Percentiles rank a stretch among this genome's conserved stretches.
These are phyloP conservation scores for Heliamphora exappendiculata DNA, from an alignment of 148 eudicot genomes.

Conservation along the genomic window DNA sequence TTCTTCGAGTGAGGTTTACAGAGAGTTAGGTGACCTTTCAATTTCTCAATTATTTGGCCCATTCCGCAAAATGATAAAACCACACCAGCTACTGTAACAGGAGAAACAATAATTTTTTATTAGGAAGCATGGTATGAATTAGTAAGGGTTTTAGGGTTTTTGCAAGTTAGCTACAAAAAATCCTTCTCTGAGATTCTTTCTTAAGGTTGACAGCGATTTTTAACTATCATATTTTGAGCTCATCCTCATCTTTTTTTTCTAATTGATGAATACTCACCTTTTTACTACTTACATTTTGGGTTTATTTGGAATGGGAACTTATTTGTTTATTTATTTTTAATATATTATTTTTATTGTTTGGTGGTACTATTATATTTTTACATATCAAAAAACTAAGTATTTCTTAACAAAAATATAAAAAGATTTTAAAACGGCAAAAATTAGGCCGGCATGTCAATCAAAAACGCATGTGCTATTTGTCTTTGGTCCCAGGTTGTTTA, in stretches of 20 bases:
- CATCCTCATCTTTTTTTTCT: neutral
- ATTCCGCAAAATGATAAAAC: neutral
- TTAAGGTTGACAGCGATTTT: neutral
- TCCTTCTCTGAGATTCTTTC: neutral
- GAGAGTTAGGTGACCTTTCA: slow-evolving; percentile 16
- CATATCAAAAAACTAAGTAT: no score
- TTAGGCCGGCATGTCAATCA: no score
- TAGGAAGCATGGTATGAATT: neutral
- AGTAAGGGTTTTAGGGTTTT: neutral
- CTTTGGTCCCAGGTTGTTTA: no score
- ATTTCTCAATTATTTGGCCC: slow-evolving; percentile 18
- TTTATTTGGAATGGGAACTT: no score
- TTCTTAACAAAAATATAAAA: no score
- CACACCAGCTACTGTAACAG: neutral
- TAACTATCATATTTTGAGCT: neutral
- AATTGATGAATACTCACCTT: no score
- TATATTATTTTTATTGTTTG: no score
- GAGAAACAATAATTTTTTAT: neutral
- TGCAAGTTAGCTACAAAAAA: neutral
- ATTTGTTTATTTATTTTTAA: no score
- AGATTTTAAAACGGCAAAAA: no score
- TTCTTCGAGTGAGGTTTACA: neutral
- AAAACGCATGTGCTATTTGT: no score
- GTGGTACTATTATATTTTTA: no score
- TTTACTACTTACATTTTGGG: no score